Percentiles rank a stretch among this genome's conserved stretches.
Conservation (phyloP, 1,139 yeast species). For the Torulaspora pretoriensis region DNA sequence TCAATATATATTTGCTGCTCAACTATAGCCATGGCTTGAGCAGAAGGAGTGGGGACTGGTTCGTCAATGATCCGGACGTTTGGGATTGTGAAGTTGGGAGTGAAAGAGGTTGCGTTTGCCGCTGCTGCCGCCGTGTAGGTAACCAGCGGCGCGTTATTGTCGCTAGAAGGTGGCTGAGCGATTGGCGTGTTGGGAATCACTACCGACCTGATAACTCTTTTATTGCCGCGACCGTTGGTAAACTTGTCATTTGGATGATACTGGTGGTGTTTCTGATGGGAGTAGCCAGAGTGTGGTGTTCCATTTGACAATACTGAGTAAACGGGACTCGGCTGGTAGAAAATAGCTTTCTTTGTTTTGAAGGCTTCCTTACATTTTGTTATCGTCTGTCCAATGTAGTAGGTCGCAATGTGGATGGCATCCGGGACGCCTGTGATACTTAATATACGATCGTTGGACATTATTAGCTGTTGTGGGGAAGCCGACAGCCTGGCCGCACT, state of each 20-base stretch:
- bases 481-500: conserved; percentile 80
- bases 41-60: conserved; percentile 16
- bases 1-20: conserved; percentile 71
- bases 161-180: conserved; percentile 6
- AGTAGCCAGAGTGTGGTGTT: conserved; percentile 9
- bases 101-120: conserved; percentile 28
- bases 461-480: conserved; percentile 69
- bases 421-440: conserved; percentile 78
- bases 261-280: conserved; percentile 28
- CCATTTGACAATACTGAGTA: conserved; percentile 30
- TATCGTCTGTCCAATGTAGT: conserved; percentile 65
- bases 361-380: conserved; percentile 54
- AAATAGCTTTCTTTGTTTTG: conserved; percentile 50
- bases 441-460: conserved; percentile 74
- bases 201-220: conserved; percentile 17
- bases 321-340: conserved; percentile 56
- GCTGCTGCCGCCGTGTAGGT: conserved; percentile 28
- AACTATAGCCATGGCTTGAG: conserved; percentile 25
- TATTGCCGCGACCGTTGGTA: conserved; percentile 17
- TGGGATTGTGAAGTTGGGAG: conserved; percentile 29
- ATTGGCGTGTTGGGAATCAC: conserved; percentile 7
- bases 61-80: conserved; percentile 31
- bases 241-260: conserved; percentile 27
- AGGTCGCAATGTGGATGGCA: conserved; percentile 80
- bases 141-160: conserved; percentile 9